phyloP scores from a whole-genome alignment of 2,329 filamentous ascomycete species.

The Aspergillus floridensis region DNA sequence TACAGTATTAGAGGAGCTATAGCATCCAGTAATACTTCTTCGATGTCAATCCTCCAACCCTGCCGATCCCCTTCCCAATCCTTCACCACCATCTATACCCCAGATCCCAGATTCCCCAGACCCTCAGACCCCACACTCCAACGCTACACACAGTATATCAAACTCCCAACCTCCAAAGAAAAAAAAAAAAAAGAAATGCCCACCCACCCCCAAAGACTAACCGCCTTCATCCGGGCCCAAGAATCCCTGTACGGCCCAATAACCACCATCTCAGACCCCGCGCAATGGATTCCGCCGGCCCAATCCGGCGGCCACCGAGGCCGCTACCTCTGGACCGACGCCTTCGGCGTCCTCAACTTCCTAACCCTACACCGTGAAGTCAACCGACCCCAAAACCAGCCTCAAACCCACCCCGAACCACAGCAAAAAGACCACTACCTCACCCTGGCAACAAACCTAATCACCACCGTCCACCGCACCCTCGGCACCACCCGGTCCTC shows the following conservation, averaged over 20 bases:
- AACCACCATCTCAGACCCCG: conserved; percentile 28
- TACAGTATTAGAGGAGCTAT: too few species aligned
- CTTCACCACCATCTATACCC: not conserved
- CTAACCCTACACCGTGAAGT: conserved; percentile 51
- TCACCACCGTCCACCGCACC: conserved; percentile 51
- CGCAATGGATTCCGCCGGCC: conserved; percentile 50
- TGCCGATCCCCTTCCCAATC: not conserved
- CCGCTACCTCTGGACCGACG: conserved; percentile 61
- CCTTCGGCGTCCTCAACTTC: conserved; percentile 60
- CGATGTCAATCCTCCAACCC: not conserved
- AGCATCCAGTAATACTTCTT: too few species aligned
- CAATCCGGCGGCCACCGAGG: conserved; percentile 56
- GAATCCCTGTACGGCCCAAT: conserved; percentile 43
- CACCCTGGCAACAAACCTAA: conserved; percentile 49
- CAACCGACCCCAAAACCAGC: not conserved
- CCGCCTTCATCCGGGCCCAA: conserved; percentile 37
- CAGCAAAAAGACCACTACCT: conserved; percentile 45
- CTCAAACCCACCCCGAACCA: not conserved
- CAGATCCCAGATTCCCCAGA: not conserved
- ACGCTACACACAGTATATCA: not conserved
- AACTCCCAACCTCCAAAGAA: not conserved
- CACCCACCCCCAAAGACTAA: conserved; percentile 10
- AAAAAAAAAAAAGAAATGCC: not conserved
- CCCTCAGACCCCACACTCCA: not conserved
- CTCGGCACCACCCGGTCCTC: conserved; percentile 55